Conservation (phyloP, 805 yeast genomes). For the Lipomyces lipofer region DNA sequence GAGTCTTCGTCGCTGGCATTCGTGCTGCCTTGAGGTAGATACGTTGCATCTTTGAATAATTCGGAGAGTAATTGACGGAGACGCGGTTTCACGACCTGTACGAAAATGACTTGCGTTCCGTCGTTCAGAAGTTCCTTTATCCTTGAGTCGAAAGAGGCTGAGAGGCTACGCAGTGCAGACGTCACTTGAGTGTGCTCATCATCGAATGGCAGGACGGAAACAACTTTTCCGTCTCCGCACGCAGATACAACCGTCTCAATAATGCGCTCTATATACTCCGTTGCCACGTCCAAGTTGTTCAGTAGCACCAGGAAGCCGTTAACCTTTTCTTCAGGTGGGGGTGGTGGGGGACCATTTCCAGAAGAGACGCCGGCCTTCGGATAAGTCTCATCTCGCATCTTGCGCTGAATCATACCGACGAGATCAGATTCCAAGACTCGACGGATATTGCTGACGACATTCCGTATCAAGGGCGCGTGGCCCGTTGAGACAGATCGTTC, state of each 20-base stretch:
- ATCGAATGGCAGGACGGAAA: slow-evolving; percentile 34
- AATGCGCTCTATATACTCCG: slow-evolving; percentile 57
- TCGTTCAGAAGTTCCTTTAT: slow-evolving; percentile 47
- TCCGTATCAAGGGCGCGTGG: slow-evolving; percentile 55
- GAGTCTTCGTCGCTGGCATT: slow-evolving; percentile 30
- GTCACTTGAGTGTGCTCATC: slow-evolving; percentile 31
- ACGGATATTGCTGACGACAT: slow-evolving; percentile 55
- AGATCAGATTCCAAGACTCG: slow-evolving; percentile 65
- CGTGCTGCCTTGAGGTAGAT: slow-evolving; percentile 34
- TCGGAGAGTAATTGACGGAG: slow-evolving; percentile 42
- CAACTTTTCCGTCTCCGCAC: slow-evolving; percentile 30
- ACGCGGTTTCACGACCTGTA: slow-evolving; percentile 42
- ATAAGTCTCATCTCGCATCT: slow-evolving; percentile 46
- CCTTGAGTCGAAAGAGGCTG: slow-evolving; percentile 38
- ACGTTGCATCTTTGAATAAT: slow-evolving; percentile 45
- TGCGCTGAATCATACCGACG: slow-evolving; percentile 53
- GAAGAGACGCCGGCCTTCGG: slow-evolving; percentile 38
- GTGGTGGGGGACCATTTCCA: slow-evolving; percentile 11
- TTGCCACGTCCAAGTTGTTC: slow-evolving; percentile 69
- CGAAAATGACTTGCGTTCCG: slow-evolving; percentile 46
- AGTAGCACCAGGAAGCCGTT: slow-evolving; percentile 59
- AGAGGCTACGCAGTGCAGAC: slow-evolving; percentile 32
- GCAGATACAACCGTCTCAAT: slow-evolving; percentile 42
- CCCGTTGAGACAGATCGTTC: slow-evolving; percentile 72
- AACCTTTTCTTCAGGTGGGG: slow-evolving; percentile 31